Percentiles rank a stretch among this genome's conserved stretches.
These are phyloP conservation scores for Geosiphon pyriformis DNA, from an alignment of 192 early-diverging fungal genomes.

Conservation along the genomic window DNA sequence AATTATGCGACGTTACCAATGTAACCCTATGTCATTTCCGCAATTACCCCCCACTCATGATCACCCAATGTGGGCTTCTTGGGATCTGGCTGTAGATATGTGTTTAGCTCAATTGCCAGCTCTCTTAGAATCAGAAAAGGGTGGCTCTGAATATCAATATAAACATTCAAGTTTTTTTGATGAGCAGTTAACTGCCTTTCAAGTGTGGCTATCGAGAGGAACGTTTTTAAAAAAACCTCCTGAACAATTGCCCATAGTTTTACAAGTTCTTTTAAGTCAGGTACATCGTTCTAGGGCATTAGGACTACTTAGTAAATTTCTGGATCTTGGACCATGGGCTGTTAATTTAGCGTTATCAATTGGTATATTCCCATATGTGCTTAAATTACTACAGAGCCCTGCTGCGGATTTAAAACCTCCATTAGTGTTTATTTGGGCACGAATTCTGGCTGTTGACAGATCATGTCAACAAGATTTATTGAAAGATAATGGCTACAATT, in stretches of 20 bases:
- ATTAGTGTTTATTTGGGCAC: constrained; percentile 95
- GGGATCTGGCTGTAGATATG: constrained; percentile 93
- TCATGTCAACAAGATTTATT: constrained; percentile 85
- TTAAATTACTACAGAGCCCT: constrained; percentile 89
- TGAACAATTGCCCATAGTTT: constrained; percentile 90
- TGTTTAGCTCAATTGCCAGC: constrained; percentile 86
- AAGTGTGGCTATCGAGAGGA: constrained; percentile 88
- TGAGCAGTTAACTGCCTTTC: constrained; percentile 95
- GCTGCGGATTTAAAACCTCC: constrained; percentile 91
- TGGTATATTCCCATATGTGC: constrained; percentile 95
- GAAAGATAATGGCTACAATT: constrained; percentile 85
- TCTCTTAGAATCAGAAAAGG: constrained; percentile 48
- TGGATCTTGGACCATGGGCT: constrained; percentile 90
- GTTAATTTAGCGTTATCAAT: constrained; percentile 90
- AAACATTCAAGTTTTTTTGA: constrained; percentile 86
- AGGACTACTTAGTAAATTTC: constrained; percentile 83
- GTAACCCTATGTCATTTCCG: constrained; percentile 86
- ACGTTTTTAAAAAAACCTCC: constrained; percentile 77
- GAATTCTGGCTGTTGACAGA: constrained; percentile 89
- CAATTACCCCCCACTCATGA: constrained; percentile 84
- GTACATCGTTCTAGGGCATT: constrained; percentile 89
- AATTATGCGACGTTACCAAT: constrained; percentile 91
- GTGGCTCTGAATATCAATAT: constrained; percentile 52
- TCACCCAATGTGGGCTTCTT: constrained; percentile 93
- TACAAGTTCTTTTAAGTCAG: constrained; percentile 94